Conservation (phyloP, 2,329 filamentous ascomycete species). For the Beauveria pseudobassiana region DNA sequence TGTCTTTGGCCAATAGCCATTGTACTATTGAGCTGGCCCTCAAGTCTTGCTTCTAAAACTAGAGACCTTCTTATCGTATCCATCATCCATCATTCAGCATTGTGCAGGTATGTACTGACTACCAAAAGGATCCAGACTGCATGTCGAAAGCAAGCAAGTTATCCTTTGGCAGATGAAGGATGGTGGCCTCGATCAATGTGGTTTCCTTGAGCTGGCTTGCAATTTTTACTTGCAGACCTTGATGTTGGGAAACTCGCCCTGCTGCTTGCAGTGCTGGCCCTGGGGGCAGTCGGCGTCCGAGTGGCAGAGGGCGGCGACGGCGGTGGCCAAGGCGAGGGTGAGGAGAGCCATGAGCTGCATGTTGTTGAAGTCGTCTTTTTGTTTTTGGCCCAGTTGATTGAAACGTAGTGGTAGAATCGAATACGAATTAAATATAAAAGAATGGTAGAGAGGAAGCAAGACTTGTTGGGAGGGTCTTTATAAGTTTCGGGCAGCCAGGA, state of each 20-base stretch:
- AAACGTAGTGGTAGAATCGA: no score
- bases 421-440: no score
- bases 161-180: not conserved
- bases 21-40: no score
- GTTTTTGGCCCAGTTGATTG: not conserved
- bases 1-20: not conserved
- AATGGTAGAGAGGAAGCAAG: not conserved
- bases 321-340: constrained; percentile 1
- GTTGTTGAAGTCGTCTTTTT: not conserved
- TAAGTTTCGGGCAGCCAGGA: no score
- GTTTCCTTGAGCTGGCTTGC: not conserved
- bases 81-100: not conserved
- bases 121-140: not conserved
- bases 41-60: no score
- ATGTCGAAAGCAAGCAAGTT: not conserved
- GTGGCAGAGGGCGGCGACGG: constrained; percentile 6
- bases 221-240: constrained; percentile 6
- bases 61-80: not conserved
- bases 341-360: constrained; percentile 9
- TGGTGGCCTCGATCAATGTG: not conserved
- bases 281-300: constrained; percentile 7
- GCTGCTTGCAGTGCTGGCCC: constrained; percentile 12
- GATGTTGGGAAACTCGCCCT: constrained; percentile 13
- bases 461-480: not conserved
- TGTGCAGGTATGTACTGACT: not conserved